These are phyloP conservation scores for Amanita pallidorosea DNA, from an alignment of 768 basidiomycete genomes.

Conservation along the genomic window DNA sequence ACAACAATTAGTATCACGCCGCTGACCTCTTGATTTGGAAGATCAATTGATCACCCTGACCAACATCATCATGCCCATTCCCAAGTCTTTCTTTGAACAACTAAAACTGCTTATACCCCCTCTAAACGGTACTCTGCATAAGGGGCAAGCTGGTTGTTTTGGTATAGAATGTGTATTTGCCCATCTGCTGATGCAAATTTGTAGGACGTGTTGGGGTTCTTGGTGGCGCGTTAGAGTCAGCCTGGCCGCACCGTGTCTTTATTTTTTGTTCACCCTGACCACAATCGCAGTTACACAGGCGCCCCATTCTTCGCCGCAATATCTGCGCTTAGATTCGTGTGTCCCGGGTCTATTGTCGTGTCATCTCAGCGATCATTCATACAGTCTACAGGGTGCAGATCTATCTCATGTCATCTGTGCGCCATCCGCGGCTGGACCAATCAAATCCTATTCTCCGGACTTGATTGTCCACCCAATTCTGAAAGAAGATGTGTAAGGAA, in stretches of 20 bases:
- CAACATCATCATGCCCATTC: conserved; percentile 39
- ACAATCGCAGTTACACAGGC: conserved; percentile 70
- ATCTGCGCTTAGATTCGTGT: conserved; percentile 76
- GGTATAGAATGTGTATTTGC: conserved; percentile 7
- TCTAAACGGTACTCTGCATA: conserved; percentile 79
- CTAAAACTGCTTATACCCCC: conserved; percentile 84
- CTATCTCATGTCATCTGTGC: conserved; percentile 97
- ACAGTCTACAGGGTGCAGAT: conserved; percentile 65
- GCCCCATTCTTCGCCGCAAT: conserved; percentile 96
- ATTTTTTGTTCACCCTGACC: not conserved
- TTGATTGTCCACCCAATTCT: conserved; percentile 96
- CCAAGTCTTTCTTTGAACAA: conserved; percentile 53
- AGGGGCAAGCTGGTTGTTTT: conserved; percentile 77
- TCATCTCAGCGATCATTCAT: not conserved
- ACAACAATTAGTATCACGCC: too few species aligned
- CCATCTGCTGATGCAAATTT: not conserved
- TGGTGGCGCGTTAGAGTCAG: conserved; percentile 89
- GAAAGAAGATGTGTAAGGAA: conserved; percentile 47
- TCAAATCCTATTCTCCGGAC: conserved; percentile 96
- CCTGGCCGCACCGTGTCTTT: not conserved
- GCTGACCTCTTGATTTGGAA: too few species aligned
- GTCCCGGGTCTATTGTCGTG: conserved; percentile 11
- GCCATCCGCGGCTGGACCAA: conserved; percentile 81
- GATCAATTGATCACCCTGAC: too few species aligned
- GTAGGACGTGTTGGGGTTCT: conserved; percentile 85